These are phyloP conservation scores for Auricularia sp. DNA, from an alignment of 768 basidiomycete genomes.

Conservation along the genomic window DNA sequence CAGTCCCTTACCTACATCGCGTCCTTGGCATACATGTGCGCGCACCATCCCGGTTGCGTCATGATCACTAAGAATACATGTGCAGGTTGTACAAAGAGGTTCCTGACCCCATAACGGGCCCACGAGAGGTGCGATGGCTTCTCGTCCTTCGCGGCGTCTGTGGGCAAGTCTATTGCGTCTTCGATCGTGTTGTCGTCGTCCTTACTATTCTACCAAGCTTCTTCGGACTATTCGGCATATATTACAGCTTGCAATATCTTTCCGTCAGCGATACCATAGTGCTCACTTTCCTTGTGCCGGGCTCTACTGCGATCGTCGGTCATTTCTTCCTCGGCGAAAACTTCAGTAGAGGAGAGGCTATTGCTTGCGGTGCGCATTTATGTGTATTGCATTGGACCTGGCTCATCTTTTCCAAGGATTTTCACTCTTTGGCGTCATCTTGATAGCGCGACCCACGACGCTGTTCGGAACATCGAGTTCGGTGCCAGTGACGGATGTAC, in stretches of 20 bases:
- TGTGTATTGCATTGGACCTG: not conserved
- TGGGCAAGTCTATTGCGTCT: slow-evolving; percentile 33
- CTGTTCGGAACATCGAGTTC: slow-evolving; percentile 43
- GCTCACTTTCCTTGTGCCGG: slow-evolving; percentile 64
- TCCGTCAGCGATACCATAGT: slow-evolving; percentile 72
- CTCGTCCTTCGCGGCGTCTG: slow-evolving; percentile 48
- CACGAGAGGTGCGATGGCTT: slow-evolving; percentile 51
- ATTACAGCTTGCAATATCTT: slow-evolving; percentile 63
- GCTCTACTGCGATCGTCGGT: slow-evolving; percentile 51
- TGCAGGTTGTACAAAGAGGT: slow-evolving; percentile 31
- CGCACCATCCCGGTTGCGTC: not conserved
- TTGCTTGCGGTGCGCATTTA: slow-evolving; percentile 37
- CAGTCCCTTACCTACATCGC: slow-evolving; percentile 44
- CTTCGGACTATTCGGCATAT: slow-evolving; percentile 58
- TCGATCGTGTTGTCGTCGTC: not conserved
- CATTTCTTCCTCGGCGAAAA: slow-evolving; percentile 52
- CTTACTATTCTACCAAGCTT: slow-evolving; percentile 35
- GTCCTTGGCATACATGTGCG: slow-evolving; percentile 41
- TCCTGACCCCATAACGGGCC: slow-evolving; percentile 55
- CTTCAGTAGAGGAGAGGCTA: slow-evolving; percentile 41
- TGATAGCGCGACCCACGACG: slow-evolving; percentile 70
- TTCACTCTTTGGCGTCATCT: slow-evolving; percentile 54
- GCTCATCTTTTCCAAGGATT: not conserved
- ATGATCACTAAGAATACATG: slow-evolving; percentile 1
- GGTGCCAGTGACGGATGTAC: slow-evolving; percentile 1